Conservation (phyloP, 495 filamentous ascomycete genomes). For the Viridothelium virens region DNA sequence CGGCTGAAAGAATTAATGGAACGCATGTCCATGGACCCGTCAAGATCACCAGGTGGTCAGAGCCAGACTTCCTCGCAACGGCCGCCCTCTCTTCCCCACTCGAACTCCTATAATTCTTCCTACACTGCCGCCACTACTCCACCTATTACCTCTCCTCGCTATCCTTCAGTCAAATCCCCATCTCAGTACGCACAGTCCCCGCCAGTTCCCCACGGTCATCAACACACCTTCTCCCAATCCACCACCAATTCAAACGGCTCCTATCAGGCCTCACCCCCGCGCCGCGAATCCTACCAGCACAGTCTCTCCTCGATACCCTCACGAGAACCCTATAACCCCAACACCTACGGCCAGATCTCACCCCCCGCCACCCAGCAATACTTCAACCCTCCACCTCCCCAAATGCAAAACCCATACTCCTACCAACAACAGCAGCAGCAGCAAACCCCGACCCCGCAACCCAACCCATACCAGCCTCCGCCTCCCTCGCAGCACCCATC, state of each 20-base stretch:
- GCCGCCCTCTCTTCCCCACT: constrained; percentile 7
- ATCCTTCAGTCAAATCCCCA: constrained; percentile 17
- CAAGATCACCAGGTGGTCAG: constrained; percentile 31
- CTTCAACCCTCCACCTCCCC: constrained; percentile 28
- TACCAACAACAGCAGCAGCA: constrained; percentile 27
- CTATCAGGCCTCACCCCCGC: constrained; percentile 37
- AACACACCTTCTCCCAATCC: constrained; percentile 14
- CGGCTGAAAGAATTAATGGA: constrained; percentile 87
- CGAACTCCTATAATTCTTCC: constrained; percentile 12
- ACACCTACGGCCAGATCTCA: constrained; percentile 33
- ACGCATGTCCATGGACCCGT: constrained; percentile 74
- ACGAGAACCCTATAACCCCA: constrained; percentile 39
- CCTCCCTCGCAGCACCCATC: constrained; percentile 13
- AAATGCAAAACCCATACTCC: constrained; percentile 21
- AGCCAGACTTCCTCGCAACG: constrained; percentile 27
- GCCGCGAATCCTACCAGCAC: constrained; percentile 26
- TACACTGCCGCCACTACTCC: background rate
- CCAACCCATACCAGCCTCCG: constrained; percentile 14
- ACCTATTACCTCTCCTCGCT: background rate
- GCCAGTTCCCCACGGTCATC: constrained; percentile 13
- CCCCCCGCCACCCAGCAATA: constrained; percentile 32
- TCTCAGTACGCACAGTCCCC: constrained; percentile 18
- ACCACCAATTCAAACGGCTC: constrained; percentile 21
- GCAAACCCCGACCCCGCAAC: constrained; percentile 10
- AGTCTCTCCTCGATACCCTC: constrained; percentile 30